Evolutionary conservation across 225 moss, liverwort and hornwort genomes (phyloP), one percentile per base, ranked within the genome.

Genomic region (Asterella californica): DNA sequence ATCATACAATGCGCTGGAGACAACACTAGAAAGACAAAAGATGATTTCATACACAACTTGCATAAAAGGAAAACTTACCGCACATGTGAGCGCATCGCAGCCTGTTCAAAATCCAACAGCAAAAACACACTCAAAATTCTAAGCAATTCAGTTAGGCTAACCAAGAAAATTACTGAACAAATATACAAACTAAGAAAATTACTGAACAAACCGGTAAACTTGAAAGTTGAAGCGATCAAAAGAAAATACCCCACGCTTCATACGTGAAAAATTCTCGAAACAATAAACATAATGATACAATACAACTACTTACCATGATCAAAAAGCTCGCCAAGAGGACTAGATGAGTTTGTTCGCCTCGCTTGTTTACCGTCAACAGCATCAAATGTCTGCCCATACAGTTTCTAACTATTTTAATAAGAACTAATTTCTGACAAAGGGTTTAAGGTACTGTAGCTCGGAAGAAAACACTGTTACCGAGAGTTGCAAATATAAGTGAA

Each of bases 351-450:
- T 47, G 99, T 99, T 71, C 99, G 91, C 48, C 99, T 91, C 14
- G 95, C 99, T 95, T 99, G 95, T 84, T 99, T 99, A 79, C 99
- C 99, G 83, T 99, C 99, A 60, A 99, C 89, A 79, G 99, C 99
- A 88, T 99, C 99, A 84, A 99, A 95, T 55, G 99, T 99, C 99
- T 99, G 89, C 15, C 32, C 6, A 42, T 42, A 42, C 42, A 42
- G 42, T 42, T 42, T 42, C 42, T 42, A 42, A 42, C 42, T 42
- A 42, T 2, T 3, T 42, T 42, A 42, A 38, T 24, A 21, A 38
- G 15, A 70, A 36, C 70, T 24, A 70, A 33, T 42, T 42, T 5
- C 48, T 46, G 37, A 2, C 42, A 37, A 15, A 71, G 7, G 46
- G 42, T 24, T 6, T 19, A 22, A 21, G n/a, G 46, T 19, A 70